phyloP scores from a whole-genome alignment of 805 yeast genomes.

The Wickerhamiella occidentalis region DNA sequence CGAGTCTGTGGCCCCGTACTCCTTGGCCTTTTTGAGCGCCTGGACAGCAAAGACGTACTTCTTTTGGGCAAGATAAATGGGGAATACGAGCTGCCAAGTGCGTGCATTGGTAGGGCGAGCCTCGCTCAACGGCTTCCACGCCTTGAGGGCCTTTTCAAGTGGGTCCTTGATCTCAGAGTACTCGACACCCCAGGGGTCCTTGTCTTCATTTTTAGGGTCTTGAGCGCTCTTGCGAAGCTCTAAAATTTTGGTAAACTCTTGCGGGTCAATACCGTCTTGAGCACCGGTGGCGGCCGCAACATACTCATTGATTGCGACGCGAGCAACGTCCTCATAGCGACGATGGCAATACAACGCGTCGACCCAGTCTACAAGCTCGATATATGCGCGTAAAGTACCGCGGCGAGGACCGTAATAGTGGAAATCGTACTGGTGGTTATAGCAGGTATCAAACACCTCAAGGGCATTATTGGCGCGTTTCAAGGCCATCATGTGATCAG shows the following conservation, averaged over 20 bases:
- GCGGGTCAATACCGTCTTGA: constrained; percentile 24
- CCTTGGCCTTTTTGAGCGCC: constrained; percentile 36
- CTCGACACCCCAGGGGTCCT: constrained; percentile 41
- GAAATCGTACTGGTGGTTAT: constrained; percentile 84
- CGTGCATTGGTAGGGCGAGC: constrained; percentile 23
- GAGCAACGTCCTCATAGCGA: constrained; percentile 54
- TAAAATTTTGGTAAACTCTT: constrained; percentile 27
- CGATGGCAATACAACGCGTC: constrained; percentile 60
- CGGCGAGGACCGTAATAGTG: constrained; percentile 83
- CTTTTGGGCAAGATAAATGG: constrained; percentile 33
- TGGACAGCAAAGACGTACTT: constrained; percentile 44
- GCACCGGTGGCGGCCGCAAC: constrained; percentile 29
- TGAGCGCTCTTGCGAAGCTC: constrained; percentile 26
- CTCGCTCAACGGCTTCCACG: constrained; percentile 30
- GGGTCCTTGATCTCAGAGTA: constrained; percentile 30
- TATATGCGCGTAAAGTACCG: constrained; percentile 79
- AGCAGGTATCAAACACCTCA: constrained; percentile 56
- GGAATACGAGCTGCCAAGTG: constrained; percentile 38
- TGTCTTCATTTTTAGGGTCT: constrained; percentile 15
- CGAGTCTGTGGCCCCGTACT: constrained; percentile 26
- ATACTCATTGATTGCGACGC: constrained; percentile 50
- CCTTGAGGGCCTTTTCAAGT: constrained; percentile 33
- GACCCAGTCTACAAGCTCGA: constrained; percentile 71
- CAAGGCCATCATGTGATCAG: constrained; percentile 56
- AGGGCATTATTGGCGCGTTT: constrained; percentile 63